Evolutionary conservation across 441 rosid genomes (phyloP).

Genomic region (Mallotus repandus): DNA sequence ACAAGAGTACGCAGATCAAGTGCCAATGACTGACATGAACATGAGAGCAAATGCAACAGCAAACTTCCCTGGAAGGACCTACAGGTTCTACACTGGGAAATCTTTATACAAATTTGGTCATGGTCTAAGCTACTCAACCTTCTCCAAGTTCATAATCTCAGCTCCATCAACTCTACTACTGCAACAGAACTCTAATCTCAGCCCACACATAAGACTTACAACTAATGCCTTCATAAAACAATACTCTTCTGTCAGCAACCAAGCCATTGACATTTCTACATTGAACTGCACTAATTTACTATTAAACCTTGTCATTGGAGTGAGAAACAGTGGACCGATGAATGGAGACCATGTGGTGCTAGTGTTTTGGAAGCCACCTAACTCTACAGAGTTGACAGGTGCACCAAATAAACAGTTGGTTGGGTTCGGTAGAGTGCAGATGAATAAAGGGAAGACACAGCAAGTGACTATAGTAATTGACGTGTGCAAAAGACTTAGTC

Average conservation of each 20-base stretch:
- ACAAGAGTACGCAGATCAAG: conserved; percentile 34
- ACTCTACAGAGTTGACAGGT: conserved; percentile 11
- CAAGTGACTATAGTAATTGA: conserved; percentile 27
- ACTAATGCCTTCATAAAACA: neutral
- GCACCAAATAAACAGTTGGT: conserved; percentile 33
- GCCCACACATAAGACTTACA: conserved; percentile 1
- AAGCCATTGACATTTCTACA: conserved; percentile 28
- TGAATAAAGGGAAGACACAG: conserved; percentile 31
- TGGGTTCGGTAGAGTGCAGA: conserved; percentile 40
- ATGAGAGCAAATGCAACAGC: conserved; percentile 40
- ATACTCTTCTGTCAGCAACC: neutral
- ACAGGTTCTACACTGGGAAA: conserved; percentile 40
- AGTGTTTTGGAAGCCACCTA: conserved; percentile 15
- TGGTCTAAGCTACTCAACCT: conserved; percentile 50
- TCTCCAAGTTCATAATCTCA: conserved; percentile 35
- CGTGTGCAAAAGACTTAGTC: conserved; percentile 37
- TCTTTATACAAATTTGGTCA: conserved; percentile 40
- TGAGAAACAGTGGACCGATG: conserved; percentile 34
- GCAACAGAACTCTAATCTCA: neutral
- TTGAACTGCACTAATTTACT: conserved; percentile 30
- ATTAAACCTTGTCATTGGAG: conserved; percentile 24
- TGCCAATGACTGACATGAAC: conserved; percentile 55
- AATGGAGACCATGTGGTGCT: conserved; percentile 16
- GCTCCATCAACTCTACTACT: conserved; percentile 34
- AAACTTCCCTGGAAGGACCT: conserved; percentile 47